A percentile compares a stretch with the other conserved stretches of the same genome.
phyloP scores from a whole-genome alignment of 768 basidiomycete genomes.

The Auricularia sp. region DNA sequence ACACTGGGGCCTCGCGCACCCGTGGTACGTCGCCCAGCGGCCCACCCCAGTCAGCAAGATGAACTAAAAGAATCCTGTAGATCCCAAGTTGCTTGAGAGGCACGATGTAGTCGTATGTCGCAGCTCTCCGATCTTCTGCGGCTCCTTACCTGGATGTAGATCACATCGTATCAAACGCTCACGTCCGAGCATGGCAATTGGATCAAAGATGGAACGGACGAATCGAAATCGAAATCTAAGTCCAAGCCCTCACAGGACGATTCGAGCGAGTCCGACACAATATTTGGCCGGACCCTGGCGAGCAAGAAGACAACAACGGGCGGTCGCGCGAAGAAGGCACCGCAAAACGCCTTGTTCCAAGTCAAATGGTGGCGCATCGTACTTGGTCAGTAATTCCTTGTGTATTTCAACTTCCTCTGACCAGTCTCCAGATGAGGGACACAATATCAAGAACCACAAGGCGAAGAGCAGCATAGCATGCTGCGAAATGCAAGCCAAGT shows the following conservation, averaged over 20 bases:
- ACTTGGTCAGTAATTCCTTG: conserved; percentile 44
- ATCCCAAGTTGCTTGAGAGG: conserved; percentile 41
- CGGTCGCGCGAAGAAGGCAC: conserved; percentile 28
- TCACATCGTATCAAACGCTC: conserved; percentile 83
- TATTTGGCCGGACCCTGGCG: conserved; percentile 34
- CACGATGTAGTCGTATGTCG: conserved; percentile 48
- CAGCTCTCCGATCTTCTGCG: not conserved
- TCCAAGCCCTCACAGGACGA: conserved; percentile 18
- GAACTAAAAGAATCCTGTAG: conserved; percentile 23
- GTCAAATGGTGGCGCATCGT: conserved; percentile 81
- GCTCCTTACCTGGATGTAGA: conserved; percentile 8
- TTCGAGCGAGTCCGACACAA: conserved; percentile 9
- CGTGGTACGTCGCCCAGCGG: conserved; percentile 47
- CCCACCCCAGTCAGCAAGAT: not conserved
- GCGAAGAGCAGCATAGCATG: conserved; percentile 73
- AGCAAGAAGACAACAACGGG: conserved; percentile 32
- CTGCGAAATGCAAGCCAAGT: conserved; percentile 65
- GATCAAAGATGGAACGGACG: conserved; percentile 42
- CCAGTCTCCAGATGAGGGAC: conserved; percentile 67
- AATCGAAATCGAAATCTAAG: conserved; percentile 32
- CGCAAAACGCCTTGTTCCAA: conserved; percentile 58
- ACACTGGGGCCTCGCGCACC: conserved; percentile 72
- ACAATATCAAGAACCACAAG: conserved; percentile 83
- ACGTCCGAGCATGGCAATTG: conserved; percentile 65
- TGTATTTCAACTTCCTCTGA: not conserved